Evolutionary conservation across 2,329 filamentous ascomycete genomes (phyloP), one percentile per base, ranked within the genome.

Genomic region (Clarireedia paspali): DNA sequence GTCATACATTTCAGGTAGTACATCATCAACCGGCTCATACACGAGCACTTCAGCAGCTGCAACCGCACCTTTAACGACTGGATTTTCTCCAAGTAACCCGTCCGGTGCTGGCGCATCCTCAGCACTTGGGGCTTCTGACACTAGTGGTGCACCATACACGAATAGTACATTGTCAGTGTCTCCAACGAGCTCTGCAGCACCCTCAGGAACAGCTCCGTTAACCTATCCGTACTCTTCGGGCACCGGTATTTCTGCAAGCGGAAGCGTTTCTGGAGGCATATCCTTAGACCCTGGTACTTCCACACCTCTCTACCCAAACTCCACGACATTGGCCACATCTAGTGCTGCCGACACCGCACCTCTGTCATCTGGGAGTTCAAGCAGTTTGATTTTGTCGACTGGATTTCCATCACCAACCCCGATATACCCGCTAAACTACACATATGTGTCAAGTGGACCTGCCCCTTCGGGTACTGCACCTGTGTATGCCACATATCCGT

Each of bases 11-110:
- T 42, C 44, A 15, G 24, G 44, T 5, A 56, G 49, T 24, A 47
- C 50, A 26, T 53, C 55, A 48, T 53, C 48, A 26, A 26, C 26
- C 12, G 24, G 30, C 2, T 14, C 23, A 6, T 53, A 34, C 12
- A 54, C 55, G 27, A 57, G 38, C 14, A 42, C 34, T 47, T 47
- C 50, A 10, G 50, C 36, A n/a, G 48, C 55, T 6, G 50, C 24
- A 12, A 57, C 20, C 27, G 27, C 17, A 17, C 23, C 54, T 47
- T 15, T 47, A 4, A 52, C 48, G 27, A 45, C 54, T 10, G 40
- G n/a, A 3, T n/a, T 30, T 9, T 46, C 53, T n/a, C 42, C 53
- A 45, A n/a, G 40, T 30, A 52, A 24, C 7, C 48, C 42, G 52
- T 46, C 53, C 20, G 30, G 23, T 14, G 15, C 38, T 2, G 24